A percentile compares a stretch with the other conserved stretches of the same genome.
Evolutionary conservation across 1,284 basidiomycete genomes (phyloP).

Genomic region (Moesziomyces globuligerus): DNA sequence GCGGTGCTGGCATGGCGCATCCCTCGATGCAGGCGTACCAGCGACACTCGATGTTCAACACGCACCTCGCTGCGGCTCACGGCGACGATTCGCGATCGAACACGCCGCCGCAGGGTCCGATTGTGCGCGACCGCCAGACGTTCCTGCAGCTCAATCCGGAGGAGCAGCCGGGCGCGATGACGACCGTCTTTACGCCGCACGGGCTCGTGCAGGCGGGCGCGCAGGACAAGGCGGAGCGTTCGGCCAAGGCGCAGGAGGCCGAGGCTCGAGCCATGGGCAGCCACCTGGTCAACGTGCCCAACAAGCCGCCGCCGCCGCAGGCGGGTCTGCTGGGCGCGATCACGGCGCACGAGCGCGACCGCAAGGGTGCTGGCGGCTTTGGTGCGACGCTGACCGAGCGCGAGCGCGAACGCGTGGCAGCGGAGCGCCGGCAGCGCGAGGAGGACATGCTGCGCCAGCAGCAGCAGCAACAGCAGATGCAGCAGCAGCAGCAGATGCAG

Average conservation of each 20-base stretch:
- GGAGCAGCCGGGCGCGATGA: slow-evolving; percentile 62
- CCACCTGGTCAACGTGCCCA: slow-evolving; percentile 89
- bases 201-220: slow-evolving; percentile 92
- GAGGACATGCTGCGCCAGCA: slow-evolving; percentile 90
- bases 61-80: slow-evolving; percentile 49
- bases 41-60: slow-evolving; percentile 57
- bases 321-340: slow-evolving; percentile 95
- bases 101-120: slow-evolving; percentile 41
- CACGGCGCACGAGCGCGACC: slow-evolving; percentile 90
- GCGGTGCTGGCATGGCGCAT: slow-evolving; percentile 23
- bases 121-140: slow-evolving; percentile 50
- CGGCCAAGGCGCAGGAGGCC: slow-evolving; percentile 92
- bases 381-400: slow-evolving; percentile 93
- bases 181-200: slow-evolving; percentile 82
- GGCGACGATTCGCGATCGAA: slow-evolving; percentile 51
- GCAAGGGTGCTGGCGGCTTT: slow-evolving; percentile 91
- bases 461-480: slow-evolving; percentile 80
- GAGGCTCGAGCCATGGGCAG: slow-evolving; percentile 87
- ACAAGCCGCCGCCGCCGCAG: slow-evolving; percentile 93
- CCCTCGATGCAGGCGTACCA: slow-evolving; percentile 41
- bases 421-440: slow-evolving; percentile 79
- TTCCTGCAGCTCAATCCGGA: slow-evolving; percentile 61
- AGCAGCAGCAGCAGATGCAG: slow-evolving; percentile 78
- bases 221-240: slow-evolving; percentile 93
- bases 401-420: slow-evolving; percentile 80